phyloP scores from a whole-genome alignment of 1,139 yeast species.

The Geotrichum restrictum region DNA sequence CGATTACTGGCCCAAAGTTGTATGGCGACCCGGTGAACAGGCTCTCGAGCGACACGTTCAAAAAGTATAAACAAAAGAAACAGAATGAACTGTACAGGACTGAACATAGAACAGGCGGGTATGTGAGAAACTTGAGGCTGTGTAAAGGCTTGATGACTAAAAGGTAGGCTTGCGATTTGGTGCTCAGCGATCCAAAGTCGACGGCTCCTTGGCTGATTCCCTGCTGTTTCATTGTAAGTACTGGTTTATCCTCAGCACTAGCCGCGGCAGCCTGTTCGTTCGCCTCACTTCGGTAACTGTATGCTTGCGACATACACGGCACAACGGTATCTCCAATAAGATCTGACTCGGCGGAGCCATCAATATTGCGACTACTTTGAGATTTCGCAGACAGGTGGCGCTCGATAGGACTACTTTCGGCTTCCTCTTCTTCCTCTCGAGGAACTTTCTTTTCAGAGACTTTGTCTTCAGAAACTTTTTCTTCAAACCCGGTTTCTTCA shows the following conservation, averaged over 20 bases:
- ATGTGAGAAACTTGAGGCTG: constrained; percentile 35
- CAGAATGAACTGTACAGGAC: constrained; percentile 62
- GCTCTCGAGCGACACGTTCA: constrained; percentile 69
- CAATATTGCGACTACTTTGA: background rate
- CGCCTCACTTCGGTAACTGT: background rate
- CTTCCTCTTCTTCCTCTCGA: constrained; percentile 25
- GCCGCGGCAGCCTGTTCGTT: background rate
- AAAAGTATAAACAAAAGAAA: constrained; percentile 65
- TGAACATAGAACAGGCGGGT: constrained; percentile 71
- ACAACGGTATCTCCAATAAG: constrained; percentile 9
- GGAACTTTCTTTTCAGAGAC: constrained; percentile 24
- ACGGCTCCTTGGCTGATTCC: background rate
- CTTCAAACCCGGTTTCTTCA: no score
- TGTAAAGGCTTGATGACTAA: constrained; percentile 37
- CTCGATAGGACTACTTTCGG: background rate
- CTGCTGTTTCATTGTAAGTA: no score
- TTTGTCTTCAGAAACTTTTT: no score
- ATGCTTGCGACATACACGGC: constrained; percentile 5
- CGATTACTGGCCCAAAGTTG: constrained; percentile 57
- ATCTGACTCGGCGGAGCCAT: background rate
- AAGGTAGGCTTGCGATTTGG: constrained; percentile 21
- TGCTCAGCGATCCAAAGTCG: constrained; percentile 8
- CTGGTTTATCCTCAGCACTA: background rate
- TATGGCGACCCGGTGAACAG: constrained; percentile 65
- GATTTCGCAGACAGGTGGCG: background rate